Base-by-base conservation (phyloP, 768 basidiomycete genomes). In the Mycena sanguinolenta region DNA sequence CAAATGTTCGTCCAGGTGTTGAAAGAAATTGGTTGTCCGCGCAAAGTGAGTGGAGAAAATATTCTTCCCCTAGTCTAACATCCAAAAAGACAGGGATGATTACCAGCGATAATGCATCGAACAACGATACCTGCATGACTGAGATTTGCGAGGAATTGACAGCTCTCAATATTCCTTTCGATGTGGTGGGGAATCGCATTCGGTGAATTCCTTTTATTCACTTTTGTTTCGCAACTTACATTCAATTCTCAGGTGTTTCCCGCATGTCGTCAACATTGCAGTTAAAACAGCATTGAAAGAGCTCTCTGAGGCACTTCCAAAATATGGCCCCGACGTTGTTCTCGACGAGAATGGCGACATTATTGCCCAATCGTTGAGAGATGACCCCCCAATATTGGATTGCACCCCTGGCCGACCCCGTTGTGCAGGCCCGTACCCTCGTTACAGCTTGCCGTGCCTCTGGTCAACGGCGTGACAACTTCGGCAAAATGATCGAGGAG, bases 391-490 rank as follows among this genome's bases (percentile, higher is more conserved):
- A 28, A 0, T 66, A 66, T 17, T 66, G 65, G 65, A 10, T 9
- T 13, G 65, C 58, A 0, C 23, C 59, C 2, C 10, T 27, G 12
- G 14, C 9, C 23, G 58, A 59, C 49, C 65, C 65, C 2, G 65
- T 66, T 63, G 49, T 82, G 88, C 23, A 83, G 16, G 86, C 88
- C 3, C 86, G 49, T 1, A 10, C 10, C 0, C n/a, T 65, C 12
- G 64, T 77, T 14, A 63, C 70, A 2, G 73, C 72, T 14, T 70
- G 63, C 28, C 66, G 67, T 27, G 73, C 59, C 7, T 76, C 73
- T 0, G 74, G 73, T 7, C 62, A 66, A 21, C 63, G 74, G 0
- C 63, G 67, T 4, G 69, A 73, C n/a, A 62, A 89, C 0, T 90
- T 86, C 67, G 87, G 88, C 73, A 6, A 25, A 34, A 57, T 49